Conservation (phyloP, 2,329 filamentous ascomycete genomes). For the Penicillium sp. region DNA sequence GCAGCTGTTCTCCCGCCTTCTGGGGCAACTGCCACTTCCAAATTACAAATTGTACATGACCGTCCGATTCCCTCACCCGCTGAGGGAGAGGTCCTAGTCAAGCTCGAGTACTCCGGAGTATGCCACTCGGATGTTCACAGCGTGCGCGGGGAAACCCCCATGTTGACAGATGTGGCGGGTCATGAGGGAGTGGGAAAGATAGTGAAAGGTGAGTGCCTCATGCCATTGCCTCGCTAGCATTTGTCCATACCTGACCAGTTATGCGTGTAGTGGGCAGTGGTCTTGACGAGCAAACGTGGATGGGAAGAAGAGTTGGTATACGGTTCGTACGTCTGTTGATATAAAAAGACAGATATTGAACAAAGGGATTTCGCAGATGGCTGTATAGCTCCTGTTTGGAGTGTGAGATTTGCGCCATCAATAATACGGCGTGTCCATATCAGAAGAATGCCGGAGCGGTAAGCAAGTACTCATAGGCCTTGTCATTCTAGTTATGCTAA, state of each 20-base stretch:
- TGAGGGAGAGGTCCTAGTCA: conserved; percentile 40
- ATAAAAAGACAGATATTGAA: too few relatives aligned
- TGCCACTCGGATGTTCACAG: conserved; percentile 44
- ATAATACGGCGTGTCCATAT: conserved; percentile 33
- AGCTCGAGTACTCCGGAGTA: conserved; percentile 42
- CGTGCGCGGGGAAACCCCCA: conserved; percentile 35
- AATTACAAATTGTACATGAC: too few relatives aligned
- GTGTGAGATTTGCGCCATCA: conserved; percentile 34
- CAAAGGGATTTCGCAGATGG: too few relatives aligned
- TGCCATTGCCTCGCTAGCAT: not conserved
- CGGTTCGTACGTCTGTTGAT: conserved; percentile 18
- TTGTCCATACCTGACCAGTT: too few relatives aligned
- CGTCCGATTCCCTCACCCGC: too few relatives aligned
- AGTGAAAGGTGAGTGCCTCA: conserved; percentile 25
- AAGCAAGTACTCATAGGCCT: too few relatives aligned
- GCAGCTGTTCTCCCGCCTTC: conserved; percentile 25
- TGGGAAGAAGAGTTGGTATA: conserved; percentile 27
- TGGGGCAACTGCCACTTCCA: too few relatives aligned
- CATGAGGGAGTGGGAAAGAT: conserved; percentile 42
- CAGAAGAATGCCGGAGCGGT: conserved; percentile 35
- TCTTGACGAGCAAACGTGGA: conserved; percentile 23
- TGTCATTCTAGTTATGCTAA: not conserved
- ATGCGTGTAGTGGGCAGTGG: too few relatives aligned
- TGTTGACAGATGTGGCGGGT: conserved; percentile 41
- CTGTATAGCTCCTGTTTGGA: conserved; percentile 32